Evolutionary conservation across 371 early-diverging fungal genomes (phyloP).

Genomic region (Thermomucor indicae-seudaticae): DNA sequence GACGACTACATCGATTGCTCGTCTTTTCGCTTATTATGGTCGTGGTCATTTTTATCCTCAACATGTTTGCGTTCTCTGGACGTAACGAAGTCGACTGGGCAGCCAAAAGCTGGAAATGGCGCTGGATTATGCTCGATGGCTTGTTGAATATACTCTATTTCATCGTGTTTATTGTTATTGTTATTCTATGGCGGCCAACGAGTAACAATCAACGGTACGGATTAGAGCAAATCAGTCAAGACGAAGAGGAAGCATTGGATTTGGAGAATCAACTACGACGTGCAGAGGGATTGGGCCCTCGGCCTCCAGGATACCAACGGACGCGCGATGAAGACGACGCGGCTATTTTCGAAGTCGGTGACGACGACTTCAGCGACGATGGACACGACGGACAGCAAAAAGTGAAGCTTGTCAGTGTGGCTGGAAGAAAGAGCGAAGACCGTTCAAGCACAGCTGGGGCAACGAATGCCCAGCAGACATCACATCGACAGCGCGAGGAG

Average conservation of each 20-base stretch:
- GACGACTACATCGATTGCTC: constrained; percentile 76
- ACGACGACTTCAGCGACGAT: constrained; percentile 55
- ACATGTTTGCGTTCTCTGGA: constrained; percentile 68
- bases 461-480: not conserved
- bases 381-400: constrained; percentile 32
- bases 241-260: constrained; percentile 57
- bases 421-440: constrained; percentile 6
- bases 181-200: constrained; percentile 91
- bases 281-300: constrained; percentile 40
- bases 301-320: constrained; percentile 27
- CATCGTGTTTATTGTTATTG: constrained; percentile 71
- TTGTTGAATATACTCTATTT: constrained; percentile 82
- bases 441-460: not conserved
- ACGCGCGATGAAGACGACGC: constrained; percentile 39
- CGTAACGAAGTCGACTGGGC: constrained; percentile 65
- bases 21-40: constrained; percentile 72
- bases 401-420: constrained; percentile 18
- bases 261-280: constrained; percentile 51
- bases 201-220: constrained; percentile 84
- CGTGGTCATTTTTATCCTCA: constrained; percentile 74
- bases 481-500: constrained; percentile 15
- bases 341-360: constrained; percentile 67
- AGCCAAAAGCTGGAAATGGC: constrained; percentile 76
- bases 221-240: constrained; percentile 48
- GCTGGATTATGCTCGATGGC: constrained; percentile 93